Evolutionary conservation across 345 rosid genomes (phyloP), one percentile per base, ranked within the genome.

Genomic region (Aegle marmelos): DNA sequence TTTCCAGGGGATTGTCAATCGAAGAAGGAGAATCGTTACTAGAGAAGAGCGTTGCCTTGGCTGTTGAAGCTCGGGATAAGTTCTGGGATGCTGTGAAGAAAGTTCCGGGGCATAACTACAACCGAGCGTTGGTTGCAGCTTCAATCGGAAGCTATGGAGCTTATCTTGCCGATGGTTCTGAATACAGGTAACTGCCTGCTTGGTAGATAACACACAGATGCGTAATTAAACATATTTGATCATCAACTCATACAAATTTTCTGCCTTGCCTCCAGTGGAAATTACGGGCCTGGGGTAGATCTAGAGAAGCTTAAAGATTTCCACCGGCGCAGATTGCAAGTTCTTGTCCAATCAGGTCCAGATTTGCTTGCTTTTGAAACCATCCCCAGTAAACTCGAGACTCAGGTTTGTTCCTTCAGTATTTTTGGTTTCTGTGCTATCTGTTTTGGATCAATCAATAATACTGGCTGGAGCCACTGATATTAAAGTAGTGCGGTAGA

Each of bases 131-230:
- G 72, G 97, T 93, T 66, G 98, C 98, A 72, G 98, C 97, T 0
- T 95, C 98, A 9, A 85, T 95, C 70, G 98, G 98, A 34, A 93
- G 98, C 82, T 93, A 93, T 76, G 98, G 97, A 65, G 98, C 98
- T 61, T 95, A 88, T 85, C 93, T 93, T 50, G 98, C 98, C 34
- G 98, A 95, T 86, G 98, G 98, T 48, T 95, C 98, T 24, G 98
- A 93, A 75, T 95, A 95, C 87, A 95, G 95, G 98, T 93, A 7
- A 33, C 7, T 31, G 58, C 58, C 24, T 21, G 66, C 9, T 1
- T 48, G 56, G n/a, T 30, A 11, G 27, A 30, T 69, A 22, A 53
- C 53, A 24, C 16, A 34, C 41, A 54, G 22, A 27, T 36, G 21
- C 62, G 30, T 7, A 28, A 19, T 9, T 30, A 45, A 7, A 21